Percentiles rank a stretch among this genome's conserved stretches.
phyloP scores from a whole-genome alignment of 2,329 filamentous ascomycete species.

The Plenodomus tracheiphilus region DNA sequence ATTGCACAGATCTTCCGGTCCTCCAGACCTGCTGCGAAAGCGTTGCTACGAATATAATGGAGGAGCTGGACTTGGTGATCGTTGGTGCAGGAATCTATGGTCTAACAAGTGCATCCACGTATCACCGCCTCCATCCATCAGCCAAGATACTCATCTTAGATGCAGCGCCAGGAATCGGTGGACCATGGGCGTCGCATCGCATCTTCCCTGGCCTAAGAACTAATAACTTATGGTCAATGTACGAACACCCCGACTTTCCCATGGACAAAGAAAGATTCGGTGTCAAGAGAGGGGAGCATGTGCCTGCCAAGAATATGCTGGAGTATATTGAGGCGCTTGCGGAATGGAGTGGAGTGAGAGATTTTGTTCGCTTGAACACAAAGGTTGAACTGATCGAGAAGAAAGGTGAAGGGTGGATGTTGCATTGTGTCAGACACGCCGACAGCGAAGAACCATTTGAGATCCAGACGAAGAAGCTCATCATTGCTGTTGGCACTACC shows the following conservation, averaged over 20 bases:
- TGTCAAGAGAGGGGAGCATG: constrained; percentile 58
- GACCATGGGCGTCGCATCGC: constrained; percentile 46
- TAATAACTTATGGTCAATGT: constrained; percentile 49
- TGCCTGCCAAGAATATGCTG: constrained; percentile 61
- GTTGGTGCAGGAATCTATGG: no score
- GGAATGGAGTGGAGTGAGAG: constrained; percentile 52
- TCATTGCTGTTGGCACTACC: constrained; percentile 65
- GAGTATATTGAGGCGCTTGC: constrained; percentile 53
- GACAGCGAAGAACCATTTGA: constrained; percentile 39
- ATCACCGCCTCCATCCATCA: constrained; percentile 47
- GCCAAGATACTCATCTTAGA: constrained; percentile 50
- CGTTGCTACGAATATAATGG: no score
- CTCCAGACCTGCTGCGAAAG: no score
- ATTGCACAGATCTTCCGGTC: no score
- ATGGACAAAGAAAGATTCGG: constrained; percentile 33
- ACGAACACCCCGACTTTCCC: constrained; percentile 47
- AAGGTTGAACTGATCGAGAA: constrained; percentile 56
- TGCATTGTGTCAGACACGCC: constrained; percentile 5
- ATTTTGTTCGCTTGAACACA: constrained; percentile 55
- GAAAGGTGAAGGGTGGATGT: constrained; percentile 22
- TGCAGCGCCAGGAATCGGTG: constrained; percentile 43
- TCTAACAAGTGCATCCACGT: constrained; percentile 52
- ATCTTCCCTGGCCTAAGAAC: constrained; percentile 50
- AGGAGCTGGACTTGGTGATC: no score
- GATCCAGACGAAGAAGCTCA: constrained; percentile 53